Percentiles rank a stretch among this genome's conserved stretches.
phyloP scores from a whole-genome alignment of 164 flowering plant species.

The Piper longum region DNA sequence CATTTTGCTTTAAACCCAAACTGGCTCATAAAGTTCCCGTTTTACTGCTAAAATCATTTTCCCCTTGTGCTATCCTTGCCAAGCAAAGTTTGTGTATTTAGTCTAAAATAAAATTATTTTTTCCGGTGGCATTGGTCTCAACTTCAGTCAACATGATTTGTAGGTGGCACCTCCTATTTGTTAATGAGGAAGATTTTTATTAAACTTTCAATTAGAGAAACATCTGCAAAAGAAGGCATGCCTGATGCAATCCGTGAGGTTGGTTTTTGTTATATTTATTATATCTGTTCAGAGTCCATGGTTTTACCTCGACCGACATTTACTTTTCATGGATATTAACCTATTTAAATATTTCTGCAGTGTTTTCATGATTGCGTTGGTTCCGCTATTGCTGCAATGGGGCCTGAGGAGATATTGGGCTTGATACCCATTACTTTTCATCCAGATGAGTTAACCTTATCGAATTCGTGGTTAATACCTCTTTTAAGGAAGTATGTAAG shows the following conservation, averaged over 20 bases:
- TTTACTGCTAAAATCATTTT: too few relatives aligned
- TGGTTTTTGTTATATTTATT: background rate
- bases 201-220: conserved; percentile 46
- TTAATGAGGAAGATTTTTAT: conserved; percentile 43
- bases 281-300: too few relatives aligned
- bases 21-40: too few relatives aligned
- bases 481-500: conserved; percentile 44
- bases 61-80: too few relatives aligned
- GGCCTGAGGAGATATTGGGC: conserved; percentile 58
- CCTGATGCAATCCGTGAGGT: conserved; percentile 6
- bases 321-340: background rate
- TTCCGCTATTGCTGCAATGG: conserved; percentile 79
- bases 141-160: conserved; percentile 6
- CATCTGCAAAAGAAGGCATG: conserved; percentile 14
- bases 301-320: background rate
- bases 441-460: conserved; percentile 30
- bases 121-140: background rate
- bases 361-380: conserved; percentile 77
- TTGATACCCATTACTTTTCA: conserved; percentile 50
- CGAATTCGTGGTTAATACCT: conserved; percentile 80
- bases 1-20: too few relatives aligned
- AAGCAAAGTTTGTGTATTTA: background rate
- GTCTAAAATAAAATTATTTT: background rate
- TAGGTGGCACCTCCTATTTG: conserved; percentile 36
- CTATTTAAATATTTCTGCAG: conserved; percentile 23